Conservation (phyloP, 331 rosid genomes). For the Cydonia oblonga region DNA sequence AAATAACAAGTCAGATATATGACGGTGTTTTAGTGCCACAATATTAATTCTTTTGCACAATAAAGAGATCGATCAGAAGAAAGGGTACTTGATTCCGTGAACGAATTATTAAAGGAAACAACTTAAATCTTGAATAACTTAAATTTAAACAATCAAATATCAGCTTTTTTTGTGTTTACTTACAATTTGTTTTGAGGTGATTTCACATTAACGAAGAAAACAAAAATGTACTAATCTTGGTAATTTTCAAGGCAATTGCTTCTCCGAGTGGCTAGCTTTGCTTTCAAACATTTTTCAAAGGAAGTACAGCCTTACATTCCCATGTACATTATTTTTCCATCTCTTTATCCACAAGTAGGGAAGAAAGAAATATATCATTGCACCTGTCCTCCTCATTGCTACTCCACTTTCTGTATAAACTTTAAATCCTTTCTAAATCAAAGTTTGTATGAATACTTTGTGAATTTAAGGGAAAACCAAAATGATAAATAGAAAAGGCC, state of each 20-base stretch:
- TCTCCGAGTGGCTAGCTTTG: not conserved
- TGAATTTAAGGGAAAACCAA: not conserved
- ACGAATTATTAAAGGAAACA: too few species aligned
- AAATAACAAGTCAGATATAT: too few species aligned
- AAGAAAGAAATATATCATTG: not conserved
- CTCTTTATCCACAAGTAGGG: not conserved
- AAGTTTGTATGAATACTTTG: not conserved
- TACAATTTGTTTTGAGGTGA: not conserved
- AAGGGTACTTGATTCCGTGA: too few species aligned
- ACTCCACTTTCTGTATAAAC: not conserved
- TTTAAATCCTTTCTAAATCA: not conserved
- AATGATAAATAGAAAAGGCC: not conserved
- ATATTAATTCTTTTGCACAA: too few species aligned
- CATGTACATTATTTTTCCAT: not conserved
- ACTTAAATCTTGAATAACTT: not conserved
- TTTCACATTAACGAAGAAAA: not conserved
- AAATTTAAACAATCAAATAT: not conserved
- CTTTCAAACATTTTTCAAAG: not conserved
- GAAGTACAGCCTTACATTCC: slow-evolving; percentile 15
- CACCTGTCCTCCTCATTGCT: not conserved
- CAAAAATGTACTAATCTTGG: not conserved
- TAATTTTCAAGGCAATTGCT: not conserved
- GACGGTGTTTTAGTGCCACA: too few species aligned
- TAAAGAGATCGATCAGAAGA: too few species aligned
- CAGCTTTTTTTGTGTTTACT: not conserved